Evolutionary conservation across 108 stramenopile species (phyloP), one percentile per base, ranked within the genome.

Genomic region (Chaetoceros tenuissimus): DNA sequence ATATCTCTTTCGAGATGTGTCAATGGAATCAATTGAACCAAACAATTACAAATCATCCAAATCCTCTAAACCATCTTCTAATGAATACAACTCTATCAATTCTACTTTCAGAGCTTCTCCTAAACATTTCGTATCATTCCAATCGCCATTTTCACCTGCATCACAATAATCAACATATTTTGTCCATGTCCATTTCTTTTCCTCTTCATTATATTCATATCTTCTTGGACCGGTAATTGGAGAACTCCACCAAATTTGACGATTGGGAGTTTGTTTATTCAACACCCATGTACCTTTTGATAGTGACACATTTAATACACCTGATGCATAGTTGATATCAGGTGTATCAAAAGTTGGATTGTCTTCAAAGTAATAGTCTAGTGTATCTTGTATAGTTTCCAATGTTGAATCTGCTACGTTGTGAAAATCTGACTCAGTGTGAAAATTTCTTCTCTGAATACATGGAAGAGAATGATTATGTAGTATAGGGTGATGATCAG

Each of bases 251-350:
- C 78, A 79, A n/a, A 92, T 55, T 65, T 94, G 93, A 46, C 72
- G 79, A 59, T 95, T 97, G 8, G 96, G 96, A 2, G 94, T 94
- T 62, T 97, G 96, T 69, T 97, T 97, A 75, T 97, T 97, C 24
- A 97, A 63, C 0, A 97, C 96, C 86, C 89, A 97, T 22, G 90
- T 90, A 10, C 92, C 87, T 61, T 89, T 83, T 2, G 81, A 79
- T 10, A 93, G 53, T 7, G 62, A 51, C 18, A 93, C 60, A 8
- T 85, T 93, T 34, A 93, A 64, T 5, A 93, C 91, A 3, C 91
- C 91, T 31, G 57, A 64, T 7, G 91, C 76, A 45, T 75, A 77
- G 28, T 70, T 74, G 0, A 83, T 74, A 62, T 93, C 91, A 17
- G 72, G 75, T 18, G 48, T 71, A 2, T 55, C 63, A 21, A 48